phyloP scores from a whole-genome alignment of 2,329 filamentous ascomycete genomes.

The Dryadomyces quercivorus region DNA sequence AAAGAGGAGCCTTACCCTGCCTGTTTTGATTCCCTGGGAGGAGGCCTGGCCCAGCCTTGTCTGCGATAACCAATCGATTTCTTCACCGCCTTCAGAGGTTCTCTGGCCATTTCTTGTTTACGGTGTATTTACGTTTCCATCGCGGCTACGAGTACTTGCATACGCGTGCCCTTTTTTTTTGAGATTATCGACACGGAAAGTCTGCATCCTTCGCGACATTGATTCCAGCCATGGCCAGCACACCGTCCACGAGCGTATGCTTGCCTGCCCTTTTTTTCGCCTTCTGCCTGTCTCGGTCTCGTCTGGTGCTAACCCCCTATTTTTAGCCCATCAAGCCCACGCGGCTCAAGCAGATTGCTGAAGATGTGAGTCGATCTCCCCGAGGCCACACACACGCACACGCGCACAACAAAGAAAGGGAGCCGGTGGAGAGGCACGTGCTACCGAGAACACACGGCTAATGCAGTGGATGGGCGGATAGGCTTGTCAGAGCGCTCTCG shows the following conservation, averaged over 20 bases:
- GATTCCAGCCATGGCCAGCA: slow-evolving; percentile 1
- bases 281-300: neutral
- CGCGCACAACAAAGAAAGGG: neutral
- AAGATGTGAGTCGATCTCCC: slow-evolving; percentile 45
- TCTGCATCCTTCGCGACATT: neutral
- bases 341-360: slow-evolving; percentile 74
- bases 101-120: neutral
- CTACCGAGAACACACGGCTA: neutral
- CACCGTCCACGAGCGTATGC: slow-evolving; percentile 4
- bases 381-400: no score
- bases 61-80: neutral
- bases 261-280: neutral
- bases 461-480: slow-evolving; percentile 23
- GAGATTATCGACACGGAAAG: neutral
- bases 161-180: neutral
- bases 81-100: slow-evolving; percentile 2
- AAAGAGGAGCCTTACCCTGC: neutral
- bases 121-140: neutral
- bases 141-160: neutral
- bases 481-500: slow-evolving; percentile 75
- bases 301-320: neutral
- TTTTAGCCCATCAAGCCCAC: slow-evolving; percentile 60
- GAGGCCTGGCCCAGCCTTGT: neutral
- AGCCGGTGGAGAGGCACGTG: neutral
- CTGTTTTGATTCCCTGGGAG: neutral